Conservation (phyloP, 73 alveolate genomes). For the Stentor coeruleus region DNA sequence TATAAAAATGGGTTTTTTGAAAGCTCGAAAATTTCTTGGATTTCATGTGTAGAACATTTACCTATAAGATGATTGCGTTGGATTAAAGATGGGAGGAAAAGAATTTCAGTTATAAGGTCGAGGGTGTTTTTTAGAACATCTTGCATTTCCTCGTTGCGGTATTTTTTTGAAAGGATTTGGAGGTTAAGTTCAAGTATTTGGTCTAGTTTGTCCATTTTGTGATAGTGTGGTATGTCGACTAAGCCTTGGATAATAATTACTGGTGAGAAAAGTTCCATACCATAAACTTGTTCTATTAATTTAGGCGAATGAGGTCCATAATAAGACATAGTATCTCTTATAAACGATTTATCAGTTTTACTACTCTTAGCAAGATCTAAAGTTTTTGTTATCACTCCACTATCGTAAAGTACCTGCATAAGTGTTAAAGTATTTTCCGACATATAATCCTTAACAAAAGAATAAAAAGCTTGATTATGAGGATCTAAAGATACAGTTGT, state of each 20-base stretch:
- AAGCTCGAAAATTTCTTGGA: not conserved
- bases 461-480: not conserved
- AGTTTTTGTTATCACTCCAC: not conserved
- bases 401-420: not conserved
- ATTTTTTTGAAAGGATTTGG: not conserved
- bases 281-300: not conserved
- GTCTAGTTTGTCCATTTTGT: not conserved
- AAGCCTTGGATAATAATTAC: not conserved
- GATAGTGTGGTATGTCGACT: constrained; percentile 7
- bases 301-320: not conserved
- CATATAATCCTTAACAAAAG: not conserved
- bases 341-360: not conserved
- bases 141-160: not conserved
- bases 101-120: not conserved
- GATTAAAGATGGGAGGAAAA: not conserved
- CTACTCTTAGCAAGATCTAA: not conserved
- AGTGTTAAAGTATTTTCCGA: not conserved
- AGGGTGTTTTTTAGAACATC: not conserved
- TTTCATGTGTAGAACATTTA: not conserved
- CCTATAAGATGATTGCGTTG: not conserved
- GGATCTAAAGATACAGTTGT: not conserved
- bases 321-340: not conserved
- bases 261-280: not conserved
- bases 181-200: not conserved
- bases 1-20: not conserved